Evolutionary conservation across 2,329 filamentous ascomycete species (phyloP), one percentile per base, ranked within the genome.

Genomic region (Paraphaeosphaeria minitans): DNA sequence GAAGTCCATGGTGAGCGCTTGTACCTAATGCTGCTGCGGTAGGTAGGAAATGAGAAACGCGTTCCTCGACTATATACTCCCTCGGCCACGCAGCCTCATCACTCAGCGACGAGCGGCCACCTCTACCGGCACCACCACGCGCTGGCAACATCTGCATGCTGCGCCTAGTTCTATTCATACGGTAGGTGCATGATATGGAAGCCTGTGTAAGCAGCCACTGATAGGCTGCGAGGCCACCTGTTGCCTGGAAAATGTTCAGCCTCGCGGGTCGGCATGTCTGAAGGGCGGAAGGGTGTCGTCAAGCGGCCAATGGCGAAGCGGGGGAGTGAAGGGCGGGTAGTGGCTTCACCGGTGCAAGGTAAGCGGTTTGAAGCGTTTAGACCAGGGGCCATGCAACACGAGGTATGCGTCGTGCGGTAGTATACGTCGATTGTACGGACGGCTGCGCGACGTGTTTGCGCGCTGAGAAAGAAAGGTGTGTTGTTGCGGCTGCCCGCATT

Each of bases 1-100:
- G 59, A 71, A 65, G 37, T 71, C 66, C 68, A 72, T 72, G n/a
- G 21, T 57, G 27, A n/a, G 16, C 35, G 16, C 14, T 39, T 39
- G 41, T 4, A n/a, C n/a, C n/a, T n/a, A 24, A 42, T 37, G 29
- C 21, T 10, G 16, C 24, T 27, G 24, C 24, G 24, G 24, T 27
- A 27, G 21, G 49, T 21, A 24, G 21, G 39, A 9, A 16, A 24
- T 33, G 39, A 9, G 37, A 39, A 39, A 39, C n/a, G 14, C 37
- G 13, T n/a, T 14, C 24, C 24, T 27, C 16, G 37, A 13, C 16
- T 39, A 39, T 39, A 39, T 39, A 39, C 16, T 7, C 16, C 37
- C 16, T 39, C 16, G 16, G 6, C 37, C 16, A 39, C 37, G 37
- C 37, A 39, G 37, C 35, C 35, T 13, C 35, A 37, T 27, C 35